Evolutionary conservation across 805 yeast species (phyloP), one percentile per base, ranked within the genome.

Genomic region (Blastobotrys parvus): DNA sequence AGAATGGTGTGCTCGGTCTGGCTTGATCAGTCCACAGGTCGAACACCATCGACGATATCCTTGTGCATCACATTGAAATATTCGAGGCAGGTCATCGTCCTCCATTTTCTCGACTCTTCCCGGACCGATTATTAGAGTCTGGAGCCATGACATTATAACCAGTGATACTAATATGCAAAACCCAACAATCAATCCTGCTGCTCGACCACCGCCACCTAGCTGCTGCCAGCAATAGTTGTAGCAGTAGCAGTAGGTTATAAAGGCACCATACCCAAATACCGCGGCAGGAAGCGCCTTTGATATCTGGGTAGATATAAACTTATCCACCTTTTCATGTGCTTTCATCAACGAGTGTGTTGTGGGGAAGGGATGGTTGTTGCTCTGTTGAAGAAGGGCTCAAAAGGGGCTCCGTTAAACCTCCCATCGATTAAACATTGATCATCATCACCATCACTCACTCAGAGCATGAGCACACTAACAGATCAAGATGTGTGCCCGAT

Each of bases 401-500:
- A n/a, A n/a, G n/a, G n/a, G n/a, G n/a, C n/a, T n/a, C n/a, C n/a
- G n/a, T n/a, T n/a, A n/a, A n/a, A n/a, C n/a, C n/a, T n/a, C n/a
- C n/a, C n/a, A n/a, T n/a, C n/a, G n/a, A n/a, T n/a, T n/a, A n/a
- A 8, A 32, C 18, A 11, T 11, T 13, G 20, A 11, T 18, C 10
- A 16, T 15, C 15, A 32, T 20, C 17, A 20, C 15, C 19, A 11
- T 10, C 10, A 32, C 35, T 8, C 17, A 17, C 11, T 16, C 35
- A 15, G 35, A 25, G 30, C 30, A 25, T 25, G 30, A 25, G 30
- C 30, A 30, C 34, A 2, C 50, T 44, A 23, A 48, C n/a, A n/a
- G n/a, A 53, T 38, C 62, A 54, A 43, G 95, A 86, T 62, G 82
- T 89, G 78, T 92, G 99, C 70, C 97, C 97, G 23, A 87, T 92